phyloP scores from a whole-genome alignment of 805 yeast genomes.

The Kregervanrija delftensis region DNA sequence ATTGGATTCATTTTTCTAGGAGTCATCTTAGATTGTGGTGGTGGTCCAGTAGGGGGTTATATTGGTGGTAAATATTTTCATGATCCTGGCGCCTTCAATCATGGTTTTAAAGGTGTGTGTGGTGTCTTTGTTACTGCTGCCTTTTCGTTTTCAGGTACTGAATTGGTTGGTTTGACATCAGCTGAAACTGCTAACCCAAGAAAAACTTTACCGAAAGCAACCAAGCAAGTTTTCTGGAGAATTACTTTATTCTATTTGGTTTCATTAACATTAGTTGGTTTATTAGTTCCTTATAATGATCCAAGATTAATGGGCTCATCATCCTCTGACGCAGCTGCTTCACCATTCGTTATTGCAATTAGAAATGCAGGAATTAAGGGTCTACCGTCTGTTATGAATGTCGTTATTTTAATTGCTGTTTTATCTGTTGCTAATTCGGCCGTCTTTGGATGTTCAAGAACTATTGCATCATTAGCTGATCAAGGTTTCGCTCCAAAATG shows the following conservation, averaged over 20 bases:
- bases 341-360: slow-evolving; percentile 74
- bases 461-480: slow-evolving; percentile 59
- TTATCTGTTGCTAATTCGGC: slow-evolving; percentile 74
- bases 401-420: slow-evolving; percentile 65
- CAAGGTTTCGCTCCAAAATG: slow-evolving; percentile 62
- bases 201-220: slow-evolving; percentile 52
- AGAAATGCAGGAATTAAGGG: slow-evolving; percentile 53
- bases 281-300: slow-evolving; percentile 50
- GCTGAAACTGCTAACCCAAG: slow-evolving; percentile 56
- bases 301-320: slow-evolving; percentile 38
- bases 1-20: slow-evolving; percentile 49
- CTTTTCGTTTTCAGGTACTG: slow-evolving; percentile 59
- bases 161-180: slow-evolving; percentile 53
- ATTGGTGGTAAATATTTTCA: slow-evolving; percentile 56
- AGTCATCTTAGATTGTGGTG: slow-evolving; percentile 49
- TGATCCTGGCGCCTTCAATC: slow-evolving; percentile 45
- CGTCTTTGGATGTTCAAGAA: slow-evolving; percentile 66
- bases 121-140: slow-evolving; percentile 54
- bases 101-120: slow-evolving; percentile 52
- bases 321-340: slow-evolving; percentile 49
- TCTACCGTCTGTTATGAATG: slow-evolving; percentile 68
- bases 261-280: slow-evolving; percentile 41
- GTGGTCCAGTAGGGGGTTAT: slow-evolving; percentile 51
- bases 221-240: slow-evolving; percentile 57
- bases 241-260: slow-evolving; percentile 47